Percentiles rank a stretch among this genome's conserved stretches.
phyloP scores from a whole-genome alignment of 31 red algal species.

The Bonnemaisonia californica region DNA sequence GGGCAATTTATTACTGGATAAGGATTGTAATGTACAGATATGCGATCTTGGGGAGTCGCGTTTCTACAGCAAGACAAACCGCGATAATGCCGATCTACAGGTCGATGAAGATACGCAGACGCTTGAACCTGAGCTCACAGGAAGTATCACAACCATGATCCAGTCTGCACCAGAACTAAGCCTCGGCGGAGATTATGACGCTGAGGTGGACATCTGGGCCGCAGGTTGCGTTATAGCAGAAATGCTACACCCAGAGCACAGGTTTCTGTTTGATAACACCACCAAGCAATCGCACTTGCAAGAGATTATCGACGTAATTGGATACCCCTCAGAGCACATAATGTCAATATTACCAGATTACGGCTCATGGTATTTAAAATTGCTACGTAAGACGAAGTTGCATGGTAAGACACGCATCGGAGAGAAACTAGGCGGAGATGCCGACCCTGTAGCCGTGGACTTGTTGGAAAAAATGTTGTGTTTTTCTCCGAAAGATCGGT shows the following conservation, averaged over 20 bases:
- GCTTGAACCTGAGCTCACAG: slow-evolving; percentile 49
- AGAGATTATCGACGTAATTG: slow-evolving; percentile 76
- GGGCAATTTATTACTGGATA: slow-evolving; percentile 74
- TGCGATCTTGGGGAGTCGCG: slow-evolving; percentile 91
- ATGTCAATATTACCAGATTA: slow-evolving; percentile 29
- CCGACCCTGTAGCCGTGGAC: slow-evolving; percentile 51
- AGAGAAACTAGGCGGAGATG: slow-evolving; percentile 20
- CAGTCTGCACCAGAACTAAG: slow-evolving; percentile 94
- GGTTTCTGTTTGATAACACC: slow-evolving; percentile 77
- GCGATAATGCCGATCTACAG: slow-evolving; percentile 37
- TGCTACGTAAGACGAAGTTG: slow-evolving; percentile 10
- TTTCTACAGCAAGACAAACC: slow-evolving; percentile 63
- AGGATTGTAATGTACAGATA: slow-evolving; percentile 47
- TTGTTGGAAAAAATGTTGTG: slow-evolving; percentile 67
- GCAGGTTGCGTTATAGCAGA: slow-evolving; percentile 93
- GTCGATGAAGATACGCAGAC: background rate
- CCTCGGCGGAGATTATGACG: slow-evolving; percentile 77
- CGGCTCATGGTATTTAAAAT: slow-evolving; percentile 21
- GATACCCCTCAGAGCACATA: slow-evolving; percentile 59
- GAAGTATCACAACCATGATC: slow-evolving; percentile 77
- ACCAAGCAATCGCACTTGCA: slow-evolving; percentile 73
- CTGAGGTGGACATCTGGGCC: slow-evolving; percentile 96
- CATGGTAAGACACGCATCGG: slow-evolving; percentile 22
- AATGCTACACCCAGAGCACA: slow-evolving; percentile 62
- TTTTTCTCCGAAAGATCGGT: slow-evolving; percentile 64